Base-by-base conservation (phyloP, 2,329 filamentous ascomycete species). In the Hypoxylon sp. region DNA sequence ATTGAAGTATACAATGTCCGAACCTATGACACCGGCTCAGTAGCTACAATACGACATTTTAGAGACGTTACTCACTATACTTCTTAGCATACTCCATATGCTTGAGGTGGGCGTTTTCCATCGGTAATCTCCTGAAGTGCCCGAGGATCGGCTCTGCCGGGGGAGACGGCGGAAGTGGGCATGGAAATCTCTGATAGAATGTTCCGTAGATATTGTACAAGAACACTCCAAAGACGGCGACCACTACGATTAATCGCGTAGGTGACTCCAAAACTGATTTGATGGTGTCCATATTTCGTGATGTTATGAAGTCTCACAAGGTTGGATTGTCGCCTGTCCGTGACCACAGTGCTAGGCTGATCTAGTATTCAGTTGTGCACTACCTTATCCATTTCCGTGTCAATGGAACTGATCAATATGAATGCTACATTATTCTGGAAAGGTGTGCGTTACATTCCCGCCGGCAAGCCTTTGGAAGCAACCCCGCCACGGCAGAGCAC, bases 171-270 rank as follows among this genome's bases (percentile, higher is more conserved):
- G 69, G 69, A 27, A 72, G 64, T 6, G 66, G 69, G 48, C 31
- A 66, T 7, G 69, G 67, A 51, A 58, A 67, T 6, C 27, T 58
- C 20, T 20, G 63, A n/a, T 65, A 61, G 14, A 63, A 17, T 2
- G 13, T 51, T 40, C 46, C 57, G 11, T 65, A 61, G 22, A 61
- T 17, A 50, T 89, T n/a, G 78, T 89, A 7, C 84, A 85, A 11
- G 35, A 65, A 56, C 3, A 54, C 10, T 1, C 54, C 54, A 13
- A 62, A n/a, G 31, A 68, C 10, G 0, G 31, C 22, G n/a, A 42
- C 10, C 4, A 17, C 27, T 25, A 68, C n/a, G 2, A 44, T 37
- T 6, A 68, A 40, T 2, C 56, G 51, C 40, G 59, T 50, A 42
- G 62, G 68, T 10, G 65, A 66, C 2, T 35, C 51, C 2, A 66